Conservation (phyloP, 1,284 basidiomycete genomes). For the Trametes sp. region DNA sequence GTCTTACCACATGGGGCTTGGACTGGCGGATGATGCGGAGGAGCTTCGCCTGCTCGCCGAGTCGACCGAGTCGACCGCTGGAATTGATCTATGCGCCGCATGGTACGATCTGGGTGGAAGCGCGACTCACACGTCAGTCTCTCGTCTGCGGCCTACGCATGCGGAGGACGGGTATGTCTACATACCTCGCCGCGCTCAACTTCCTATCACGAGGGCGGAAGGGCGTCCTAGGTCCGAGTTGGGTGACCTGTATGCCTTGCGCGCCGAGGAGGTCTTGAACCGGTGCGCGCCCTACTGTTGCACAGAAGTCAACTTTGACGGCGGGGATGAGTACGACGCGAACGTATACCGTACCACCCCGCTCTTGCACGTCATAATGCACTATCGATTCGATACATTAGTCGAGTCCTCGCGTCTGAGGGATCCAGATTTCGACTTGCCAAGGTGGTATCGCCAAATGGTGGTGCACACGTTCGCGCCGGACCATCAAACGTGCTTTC, state of each 20-base stretch:
- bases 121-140: no score
- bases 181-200: background rate
- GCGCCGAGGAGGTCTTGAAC: background rate
- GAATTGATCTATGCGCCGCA: background rate
- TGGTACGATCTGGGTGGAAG: background rate
- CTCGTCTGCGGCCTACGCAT: no score
- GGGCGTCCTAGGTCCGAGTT: background rate
- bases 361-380: slow-evolving; percentile 13
- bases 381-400: slow-evolving; percentile 13
- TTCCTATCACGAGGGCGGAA: background rate
- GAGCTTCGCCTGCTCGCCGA: background rate
- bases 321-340: background rate
- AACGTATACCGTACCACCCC: slow-evolving; percentile 10
- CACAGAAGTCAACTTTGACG: background rate
- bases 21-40: background rate
- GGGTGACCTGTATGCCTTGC: slow-evolving; percentile 4
- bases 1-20: slow-evolving; percentile 1
- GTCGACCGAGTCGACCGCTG: background rate
- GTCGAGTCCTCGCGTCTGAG: background rate
- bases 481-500: slow-evolving; percentile 3
- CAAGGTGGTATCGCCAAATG: slow-evolving; percentile 16
- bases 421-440: slow-evolving; percentile 10
- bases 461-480: slow-evolving; percentile 9
- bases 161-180: background rate
- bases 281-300: slow-evolving; percentile 9